Evolutionary conservation across 148 eudicot species (phyloP).

Genomic region (Fagopyrum tataricum): DNA sequence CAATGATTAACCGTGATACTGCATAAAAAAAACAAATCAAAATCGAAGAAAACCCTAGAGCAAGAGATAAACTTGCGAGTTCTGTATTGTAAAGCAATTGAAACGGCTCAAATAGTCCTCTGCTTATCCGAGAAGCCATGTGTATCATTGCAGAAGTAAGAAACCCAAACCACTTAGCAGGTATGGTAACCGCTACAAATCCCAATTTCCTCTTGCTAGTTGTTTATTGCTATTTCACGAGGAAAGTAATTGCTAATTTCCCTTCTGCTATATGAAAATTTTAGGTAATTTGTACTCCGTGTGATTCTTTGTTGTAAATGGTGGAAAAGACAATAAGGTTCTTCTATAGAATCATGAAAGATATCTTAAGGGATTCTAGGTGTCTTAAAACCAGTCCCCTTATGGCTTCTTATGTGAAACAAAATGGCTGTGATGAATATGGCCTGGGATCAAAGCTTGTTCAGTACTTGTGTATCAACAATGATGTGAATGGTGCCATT

Average conservation of each 20-base stretch:
- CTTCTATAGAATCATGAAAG: slow-evolving; percentile 34
- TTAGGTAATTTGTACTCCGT: background rate
- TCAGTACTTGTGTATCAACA: slow-evolving; percentile 47
- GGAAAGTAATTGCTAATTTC: background rate
- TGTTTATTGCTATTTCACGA: background rate
- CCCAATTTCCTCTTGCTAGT: background rate
- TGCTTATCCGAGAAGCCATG: too few species aligned
- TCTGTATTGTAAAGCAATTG: too few species aligned
- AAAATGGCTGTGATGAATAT: slow-evolving; percentile 40
- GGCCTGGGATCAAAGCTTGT: slow-evolving; percentile 38
- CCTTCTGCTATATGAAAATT: background rate
- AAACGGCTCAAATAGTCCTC: too few species aligned
- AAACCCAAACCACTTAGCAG: background rate
- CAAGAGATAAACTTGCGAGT: too few species aligned
- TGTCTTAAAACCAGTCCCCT: slow-evolving; percentile 28
- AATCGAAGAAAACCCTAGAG: too few species aligned
- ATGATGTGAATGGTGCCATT: slow-evolving; percentile 51
- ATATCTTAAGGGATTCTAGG: slow-evolving; percentile 35
- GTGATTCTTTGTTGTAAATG: slow-evolving; percentile 18
- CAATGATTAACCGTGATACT: too few species aligned
- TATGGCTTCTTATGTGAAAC: slow-evolving; percentile 48
- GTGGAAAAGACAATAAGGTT: slow-evolving; percentile 25
- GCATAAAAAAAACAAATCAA: too few species aligned
- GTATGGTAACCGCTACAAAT: background rate
- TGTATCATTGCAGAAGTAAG: too few species aligned